Conservation (phyloP, 257 asterid species). For the Solanum chaucha region DNA sequence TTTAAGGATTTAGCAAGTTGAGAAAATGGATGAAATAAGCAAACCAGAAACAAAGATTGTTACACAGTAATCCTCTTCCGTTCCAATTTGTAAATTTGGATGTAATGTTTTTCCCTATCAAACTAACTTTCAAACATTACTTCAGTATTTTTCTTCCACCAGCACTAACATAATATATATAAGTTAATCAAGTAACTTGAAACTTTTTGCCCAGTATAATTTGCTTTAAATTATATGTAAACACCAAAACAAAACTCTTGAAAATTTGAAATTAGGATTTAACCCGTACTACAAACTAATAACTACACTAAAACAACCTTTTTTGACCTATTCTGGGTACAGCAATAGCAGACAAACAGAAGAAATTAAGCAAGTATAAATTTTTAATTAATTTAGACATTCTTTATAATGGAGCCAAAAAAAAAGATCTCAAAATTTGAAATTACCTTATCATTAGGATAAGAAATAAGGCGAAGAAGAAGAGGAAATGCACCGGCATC, state of each 20-base stretch:
- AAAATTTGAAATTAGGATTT: not conserved
- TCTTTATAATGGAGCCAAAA: not conserved
- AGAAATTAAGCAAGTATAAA: not conserved
- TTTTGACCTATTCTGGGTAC: not conserved
- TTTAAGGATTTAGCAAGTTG: not conserved
- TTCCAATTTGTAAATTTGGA: not conserved
- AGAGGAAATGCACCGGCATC: conserved; percentile 73
- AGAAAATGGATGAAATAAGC: not conserved
- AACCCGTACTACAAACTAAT: not conserved
- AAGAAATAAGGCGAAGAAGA: conserved; percentile 46
- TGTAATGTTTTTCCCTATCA: not conserved
- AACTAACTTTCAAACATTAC: not conserved
- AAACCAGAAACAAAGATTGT: not conserved
- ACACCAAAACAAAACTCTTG: not conserved
- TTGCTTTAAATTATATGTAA: not conserved
- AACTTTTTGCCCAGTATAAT: not conserved
- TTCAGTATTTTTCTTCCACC: not conserved
- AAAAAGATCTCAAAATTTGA: not conserved
- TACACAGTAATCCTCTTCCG: not conserved
- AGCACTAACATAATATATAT: not conserved
- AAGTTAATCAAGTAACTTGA: not conserved
- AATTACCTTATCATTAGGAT: conserved; percentile 60
- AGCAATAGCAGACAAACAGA: not conserved
- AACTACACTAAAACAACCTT: not conserved
- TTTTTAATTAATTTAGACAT: not conserved